phyloP scores from a whole-genome alignment of 306 rosid genomes.

The Datisca glomerata region DNA sequence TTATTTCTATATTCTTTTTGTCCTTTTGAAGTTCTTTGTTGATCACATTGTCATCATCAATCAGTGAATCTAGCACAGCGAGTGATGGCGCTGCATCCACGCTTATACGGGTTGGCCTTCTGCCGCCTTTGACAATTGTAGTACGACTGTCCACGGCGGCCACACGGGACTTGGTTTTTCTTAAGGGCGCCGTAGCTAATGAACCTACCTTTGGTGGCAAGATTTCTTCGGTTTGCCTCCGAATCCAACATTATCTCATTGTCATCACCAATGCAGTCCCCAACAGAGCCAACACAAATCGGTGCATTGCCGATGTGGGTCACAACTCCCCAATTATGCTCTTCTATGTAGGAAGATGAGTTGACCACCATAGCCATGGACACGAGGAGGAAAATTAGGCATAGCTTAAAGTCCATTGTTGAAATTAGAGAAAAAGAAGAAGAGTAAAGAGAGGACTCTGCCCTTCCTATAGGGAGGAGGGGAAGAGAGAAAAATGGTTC shows the following conservation, averaged over 20 bases:
- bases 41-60: no score
- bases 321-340: not conserved
- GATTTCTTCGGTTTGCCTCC: constrained; percentile 13
- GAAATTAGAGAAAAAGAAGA: not conserved
- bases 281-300: constrained; percentile 2
- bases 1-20: no score
- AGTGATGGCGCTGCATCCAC: constrained; percentile 31
- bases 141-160: constrained; percentile 35
- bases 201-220: not conserved
- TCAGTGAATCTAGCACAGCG: constrained; percentile 33
- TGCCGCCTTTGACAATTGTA: constrained; percentile 23
- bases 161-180: constrained; percentile 26
- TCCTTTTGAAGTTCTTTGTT: no score
- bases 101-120: constrained; percentile 31
- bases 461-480: constrained; percentile 20
- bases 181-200: constrained; percentile 26
- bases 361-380: constrained; percentile 19
- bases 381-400: constrained; percentile 18
- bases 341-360: constrained; percentile 6
- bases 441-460: constrained; percentile 1
- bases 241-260: constrained; percentile 34
- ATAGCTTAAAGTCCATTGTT: constrained; percentile 20
- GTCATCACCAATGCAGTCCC: constrained; percentile 18
- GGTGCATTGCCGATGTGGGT: no score
- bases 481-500: constrained; percentile 12